A percentile compares a stretch with the other conserved stretches of the same genome.
These are phyloP conservation scores for Citrus glauca DNA, from an alignment of 345 rosid genomes.

Conservation along the genomic window DNA sequence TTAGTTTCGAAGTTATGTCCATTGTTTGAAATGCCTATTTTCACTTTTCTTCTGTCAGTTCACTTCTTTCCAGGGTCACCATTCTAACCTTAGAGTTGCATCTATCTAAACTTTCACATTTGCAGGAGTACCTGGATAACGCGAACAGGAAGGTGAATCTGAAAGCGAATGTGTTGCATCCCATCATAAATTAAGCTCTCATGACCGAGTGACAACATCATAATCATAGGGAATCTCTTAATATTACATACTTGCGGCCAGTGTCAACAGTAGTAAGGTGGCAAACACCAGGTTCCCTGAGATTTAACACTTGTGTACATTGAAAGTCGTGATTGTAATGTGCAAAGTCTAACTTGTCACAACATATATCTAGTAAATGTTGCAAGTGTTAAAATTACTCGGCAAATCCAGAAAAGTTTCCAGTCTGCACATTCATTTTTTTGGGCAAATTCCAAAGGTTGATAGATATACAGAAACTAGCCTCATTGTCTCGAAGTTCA, in stretches of 20 bases:
- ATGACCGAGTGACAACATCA: neutral
- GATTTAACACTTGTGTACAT: neutral
- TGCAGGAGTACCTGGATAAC: constrained; percentile 70
- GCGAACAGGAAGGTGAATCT: constrained; percentile 39
- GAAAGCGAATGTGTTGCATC: constrained; percentile 16
- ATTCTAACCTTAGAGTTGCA: neutral
- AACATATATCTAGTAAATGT: neutral
- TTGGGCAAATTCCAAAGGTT: neutral
- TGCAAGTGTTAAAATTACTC: neutral
- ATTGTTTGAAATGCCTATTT: neutral
- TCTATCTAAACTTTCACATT: constrained; percentile 8
- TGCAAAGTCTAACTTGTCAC: neutral
- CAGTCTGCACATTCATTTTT: neutral
- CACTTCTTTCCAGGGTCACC: neutral
- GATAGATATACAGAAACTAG: neutral
- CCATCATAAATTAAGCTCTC: neutral
- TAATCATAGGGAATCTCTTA: neutral
- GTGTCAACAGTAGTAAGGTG: neutral
- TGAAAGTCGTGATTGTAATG: neutral
- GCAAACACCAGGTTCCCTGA: neutral
- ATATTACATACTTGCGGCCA: neutral
- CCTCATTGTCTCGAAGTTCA: neutral
- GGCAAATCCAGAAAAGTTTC: neutral
- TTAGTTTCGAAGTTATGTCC: neutral
- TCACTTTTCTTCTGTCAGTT: neutral